Base-by-base conservation (phyloP, 2,329 filamentous ascomycete genomes). In the Monilinia aucupariae region DNA sequence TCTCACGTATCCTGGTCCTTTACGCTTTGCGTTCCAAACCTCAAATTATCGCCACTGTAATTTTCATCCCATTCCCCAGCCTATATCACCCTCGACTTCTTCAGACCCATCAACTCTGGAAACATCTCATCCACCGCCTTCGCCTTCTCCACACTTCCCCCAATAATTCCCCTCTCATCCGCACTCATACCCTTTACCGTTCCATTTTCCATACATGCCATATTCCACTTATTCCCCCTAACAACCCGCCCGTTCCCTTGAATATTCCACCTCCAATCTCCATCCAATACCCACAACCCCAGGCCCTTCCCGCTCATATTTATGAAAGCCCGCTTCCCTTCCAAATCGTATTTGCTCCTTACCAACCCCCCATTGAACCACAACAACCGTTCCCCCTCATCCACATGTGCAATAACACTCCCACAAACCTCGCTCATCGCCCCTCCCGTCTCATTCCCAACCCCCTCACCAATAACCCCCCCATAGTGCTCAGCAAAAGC, bases 331-430 rank as follows among this genome's bases (percentile, higher is more conserved):
- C 69, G 64, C 8, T 70, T 62, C 22, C 74, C 70, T 9, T 68
- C 68, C 6, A 68, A 65, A 66, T 77, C 77, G 65, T 77, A 76
- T 70, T 77, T 79, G 13, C 54, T 59, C 41, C 52, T 54, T 9
- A 78, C 64, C 27, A 79, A 61, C 5, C 77, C 74, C 7, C 78
- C 78, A 53, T 78, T 79, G 25, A 76, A 78, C 78, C 78, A 79
- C 1, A 79, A 65, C 8, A 78, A 65, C 6, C 67, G 68, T 22
- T 75, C 73, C 0, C 65, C 58, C 22, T 76, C 73, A 64, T 80
- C 78, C 1, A 76, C 68, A 63, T 80, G 78, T 0, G 77, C 77
- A 55, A 79, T 78, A 6, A 53, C 65, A 47, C 45, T 59, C 48
- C 58, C 59, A 59, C 64, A 64, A 17, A 65, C 34, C 20, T 56